Percentiles rank a stretch among this genome's conserved stretches.
Evolutionary conservation across 2,329 filamentous ascomycete species (phyloP).

Genomic region (Calonectria hongkongensis): DNA sequence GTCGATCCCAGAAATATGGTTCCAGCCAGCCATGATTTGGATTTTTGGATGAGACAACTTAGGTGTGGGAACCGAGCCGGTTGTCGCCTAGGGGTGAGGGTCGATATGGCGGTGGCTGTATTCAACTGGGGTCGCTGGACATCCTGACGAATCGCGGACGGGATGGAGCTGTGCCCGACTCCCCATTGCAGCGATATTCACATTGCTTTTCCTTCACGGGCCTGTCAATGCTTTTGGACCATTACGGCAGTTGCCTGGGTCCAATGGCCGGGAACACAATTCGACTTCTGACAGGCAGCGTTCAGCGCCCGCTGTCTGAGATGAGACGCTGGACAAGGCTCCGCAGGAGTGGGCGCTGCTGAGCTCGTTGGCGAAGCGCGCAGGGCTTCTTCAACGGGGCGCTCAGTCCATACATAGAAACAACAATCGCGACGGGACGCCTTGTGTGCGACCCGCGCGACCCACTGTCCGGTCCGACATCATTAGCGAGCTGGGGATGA

Average conservation of each 20-base stretch:
- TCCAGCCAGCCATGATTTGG: conserved; percentile 25
- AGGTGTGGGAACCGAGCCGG: conserved; percentile 7
- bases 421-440: background rate
- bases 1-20: conserved; percentile 10
- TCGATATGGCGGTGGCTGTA: conserved; percentile 4
- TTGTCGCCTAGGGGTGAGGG: conserved; percentile 5
- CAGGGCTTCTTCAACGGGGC: conserved; percentile 22
- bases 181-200: background rate
- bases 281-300: conserved; percentile 4
- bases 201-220: conserved; percentile 16
- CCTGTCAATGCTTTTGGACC: conserved; percentile 3
- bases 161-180: background rate
- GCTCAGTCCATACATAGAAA: conserved; percentile 1
- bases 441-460: conserved; percentile 1
- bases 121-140: conserved; percentile 1
- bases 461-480: background rate
- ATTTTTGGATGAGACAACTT: conserved; percentile 18
- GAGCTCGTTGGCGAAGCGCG: conserved; percentile 11
- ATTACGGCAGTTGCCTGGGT: conserved; percentile 17
- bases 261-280: conserved; percentile 5
- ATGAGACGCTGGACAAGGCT: conserved; percentile 12
- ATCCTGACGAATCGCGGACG: conserved; percentile 4
- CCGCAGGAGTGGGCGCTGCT: conserved; percentile 10
- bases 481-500: conserved; percentile 5
- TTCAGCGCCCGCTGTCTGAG: conserved; percentile 2